These are phyloP conservation scores for Mycena galericulata DNA, from an alignment of 768 basidiomycete species.

Conservation along the genomic window DNA sequence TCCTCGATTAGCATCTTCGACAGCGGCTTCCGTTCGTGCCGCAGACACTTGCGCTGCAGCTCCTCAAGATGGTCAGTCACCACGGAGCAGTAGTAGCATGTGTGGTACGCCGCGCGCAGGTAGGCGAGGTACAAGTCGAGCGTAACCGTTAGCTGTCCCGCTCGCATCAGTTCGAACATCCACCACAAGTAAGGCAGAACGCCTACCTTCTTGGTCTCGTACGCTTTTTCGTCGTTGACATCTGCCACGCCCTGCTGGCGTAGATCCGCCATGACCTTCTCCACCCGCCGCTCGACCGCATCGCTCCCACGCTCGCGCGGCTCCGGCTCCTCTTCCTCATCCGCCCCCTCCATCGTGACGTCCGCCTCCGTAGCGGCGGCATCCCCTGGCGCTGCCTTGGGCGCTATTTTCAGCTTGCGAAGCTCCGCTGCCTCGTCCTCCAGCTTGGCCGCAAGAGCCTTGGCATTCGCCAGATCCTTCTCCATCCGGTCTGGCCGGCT, in stretches of 20 bases:
- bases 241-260: conserved; percentile 72
- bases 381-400: conserved; percentile 44
- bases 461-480: conserved; percentile 85
- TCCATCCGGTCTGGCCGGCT: conserved; percentile 83
- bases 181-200: conserved; percentile 26
- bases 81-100: conserved; percentile 98
- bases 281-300: conserved; percentile 85
- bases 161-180: conserved; percentile 36
- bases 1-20: conserved; percentile 73
- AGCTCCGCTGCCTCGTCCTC: conserved; percentile 76
- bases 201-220: conserved; percentile 79
- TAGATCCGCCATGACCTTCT: conserved; percentile 79
- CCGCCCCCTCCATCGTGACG: conserved; percentile 48
- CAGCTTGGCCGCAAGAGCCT: conserved; percentile 75
- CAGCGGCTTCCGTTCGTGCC: conserved; percentile 86
- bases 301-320: conserved; percentile 76
- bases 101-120: conserved; percentile 90
- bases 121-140: conserved; percentile 96
- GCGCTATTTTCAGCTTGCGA: conserved; percentile 53
- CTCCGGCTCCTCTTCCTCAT: conserved; percentile 65
- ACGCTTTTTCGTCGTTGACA: conserved; percentile 71
- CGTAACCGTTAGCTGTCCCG: conserved; percentile 77
- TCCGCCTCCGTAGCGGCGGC: conserved; percentile 27
- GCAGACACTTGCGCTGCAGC: conserved; percentile 93
- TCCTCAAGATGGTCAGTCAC: conserved; percentile 95